phyloP scores from a whole-genome alignment of 2,329 filamentous ascomycete genomes.

The Ceratocystis eucalypticola region DNA sequence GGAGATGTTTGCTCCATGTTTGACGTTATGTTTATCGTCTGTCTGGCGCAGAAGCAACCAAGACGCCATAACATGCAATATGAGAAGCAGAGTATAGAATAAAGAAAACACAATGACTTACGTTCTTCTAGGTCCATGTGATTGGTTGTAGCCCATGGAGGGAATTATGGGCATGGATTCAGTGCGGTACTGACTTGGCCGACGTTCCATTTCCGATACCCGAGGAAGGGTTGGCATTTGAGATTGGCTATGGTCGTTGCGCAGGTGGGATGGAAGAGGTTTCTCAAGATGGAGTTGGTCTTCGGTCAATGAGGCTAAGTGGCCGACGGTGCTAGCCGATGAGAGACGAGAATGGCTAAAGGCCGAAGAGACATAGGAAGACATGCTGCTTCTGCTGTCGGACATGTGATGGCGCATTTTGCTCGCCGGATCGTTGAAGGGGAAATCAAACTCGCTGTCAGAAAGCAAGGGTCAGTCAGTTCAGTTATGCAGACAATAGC shows the following conservation, averaged over 20 bases:
- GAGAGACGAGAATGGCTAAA: slow-evolving; percentile 38
- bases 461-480: neutral
- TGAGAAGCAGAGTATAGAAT: neutral
- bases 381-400: slow-evolving; percentile 40
- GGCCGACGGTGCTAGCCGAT: slow-evolving; percentile 39
- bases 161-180: slow-evolving; percentile 17
- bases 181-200: slow-evolving; percentile 16
- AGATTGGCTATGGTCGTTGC: slow-evolving; percentile 8
- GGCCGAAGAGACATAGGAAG: slow-evolving; percentile 36
- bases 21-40: neutral
- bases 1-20: neutral
- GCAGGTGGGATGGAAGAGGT: slow-evolving; percentile 13
- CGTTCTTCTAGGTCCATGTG: slow-evolving; percentile 13
- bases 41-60: neutral
- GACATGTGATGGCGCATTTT: slow-evolving; percentile 32
- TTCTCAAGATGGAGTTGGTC: slow-evolving; percentile 18
- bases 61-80: neutral
- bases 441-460: slow-evolving; percentile 16
- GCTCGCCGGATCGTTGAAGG: slow-evolving; percentile 10
- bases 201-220: slow-evolving; percentile 14
- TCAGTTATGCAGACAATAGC: neutral
- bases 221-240: slow-evolving; percentile 14
- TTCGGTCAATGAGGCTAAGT: slow-evolving; percentile 17
- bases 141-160: slow-evolving; percentile 10
- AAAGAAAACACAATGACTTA: slow-evolving; percentile 8